These are phyloP conservation scores for Yamadazyma laniorum DNA, from an alignment of 805 yeast species.

Conservation along the genomic window DNA sequence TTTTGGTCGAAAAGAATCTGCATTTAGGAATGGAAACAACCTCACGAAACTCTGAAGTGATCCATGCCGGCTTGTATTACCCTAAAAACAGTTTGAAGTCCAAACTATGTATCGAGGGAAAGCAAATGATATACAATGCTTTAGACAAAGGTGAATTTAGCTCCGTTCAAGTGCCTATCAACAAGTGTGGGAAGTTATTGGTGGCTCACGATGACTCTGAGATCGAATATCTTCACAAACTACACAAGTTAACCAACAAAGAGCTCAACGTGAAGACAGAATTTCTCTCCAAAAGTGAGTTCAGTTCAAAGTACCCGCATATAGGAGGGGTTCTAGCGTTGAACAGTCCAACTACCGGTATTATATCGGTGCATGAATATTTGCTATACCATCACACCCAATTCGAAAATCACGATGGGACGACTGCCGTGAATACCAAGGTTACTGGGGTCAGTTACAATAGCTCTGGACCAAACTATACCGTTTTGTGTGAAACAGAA, in stretches of 20 bases:
- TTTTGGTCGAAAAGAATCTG: slow-evolving; percentile 67
- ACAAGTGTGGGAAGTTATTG: slow-evolving; percentile 78
- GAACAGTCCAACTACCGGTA: slow-evolving; percentile 81
- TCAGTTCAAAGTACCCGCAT: slow-evolving; percentile 59
- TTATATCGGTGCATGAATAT: slow-evolving; percentile 75
- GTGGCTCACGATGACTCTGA: slow-evolving; percentile 77
- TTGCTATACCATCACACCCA: slow-evolving; percentile 56
- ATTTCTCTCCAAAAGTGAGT: slow-evolving; percentile 47
- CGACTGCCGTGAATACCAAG: slow-evolving; percentile 58
- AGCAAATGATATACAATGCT: slow-evolving; percentile 62
- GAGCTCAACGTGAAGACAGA: slow-evolving; percentile 55
- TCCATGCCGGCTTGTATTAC: slow-evolving; percentile 87
- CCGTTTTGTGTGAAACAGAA: slow-evolving; percentile 24
- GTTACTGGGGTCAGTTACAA: slow-evolving; percentile 44
- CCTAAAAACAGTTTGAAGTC: slow-evolving; percentile 69
- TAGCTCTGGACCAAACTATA: slow-evolving; percentile 19
- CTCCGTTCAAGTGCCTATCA: slow-evolving; percentile 45
- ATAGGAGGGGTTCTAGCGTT: slow-evolving; percentile 61
- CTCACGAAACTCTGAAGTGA: slow-evolving; percentile 88
- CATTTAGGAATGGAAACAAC: slow-evolving; percentile 78
- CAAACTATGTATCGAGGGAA: slow-evolving; percentile 72
- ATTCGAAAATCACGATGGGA: slow-evolving; percentile 61
- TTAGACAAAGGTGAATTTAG: slow-evolving; percentile 22
- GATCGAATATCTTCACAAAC: slow-evolving; percentile 51
- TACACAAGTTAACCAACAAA: slow-evolving; percentile 49